Percentiles rank a stretch among this genome's conserved stretches.
These are phyloP conservation scores for Ilyonectria mors-panacis DNA, from an alignment of 2,329 filamentous ascomycete species.

Conservation along the genomic window DNA sequence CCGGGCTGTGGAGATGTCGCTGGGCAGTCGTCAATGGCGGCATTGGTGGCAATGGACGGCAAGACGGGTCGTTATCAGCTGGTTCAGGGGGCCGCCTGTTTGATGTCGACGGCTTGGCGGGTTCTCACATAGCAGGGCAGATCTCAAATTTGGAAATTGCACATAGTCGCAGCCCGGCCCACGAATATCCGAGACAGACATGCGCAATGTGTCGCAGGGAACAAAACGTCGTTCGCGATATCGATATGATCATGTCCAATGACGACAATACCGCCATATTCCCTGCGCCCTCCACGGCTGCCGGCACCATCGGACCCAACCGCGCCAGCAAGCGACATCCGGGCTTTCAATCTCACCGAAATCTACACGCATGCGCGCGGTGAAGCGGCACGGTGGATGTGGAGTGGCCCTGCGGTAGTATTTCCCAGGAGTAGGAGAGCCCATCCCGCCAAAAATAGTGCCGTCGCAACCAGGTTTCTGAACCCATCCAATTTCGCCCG, in stretches of 20 bases:
- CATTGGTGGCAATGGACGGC: conserved; percentile 10
- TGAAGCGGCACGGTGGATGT: not conserved
- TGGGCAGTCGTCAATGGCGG: not conserved
- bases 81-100: conserved; percentile 18
- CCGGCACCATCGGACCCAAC: conserved; percentile 1
- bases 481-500: conserved; percentile 27
- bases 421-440: not conserved
- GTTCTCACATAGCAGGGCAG: not conserved
- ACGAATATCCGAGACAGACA: not conserved
- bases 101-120: not conserved
- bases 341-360: conserved; percentile 1
- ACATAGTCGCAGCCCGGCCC: not conserved
- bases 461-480: conserved; percentile 13
- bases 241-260: no score
- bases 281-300: not conserved
- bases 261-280: not conserved
- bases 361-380: not conserved
- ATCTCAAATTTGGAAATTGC: conserved; percentile 20
- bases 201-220: not conserved
- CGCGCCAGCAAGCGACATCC: conserved; percentile 13
- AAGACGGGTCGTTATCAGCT: conserved; percentile 22
- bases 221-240: no score
- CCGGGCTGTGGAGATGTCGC: not conserved
- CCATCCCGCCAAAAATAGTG: conserved; percentile 17
- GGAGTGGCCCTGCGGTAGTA: not conserved